Base-by-base conservation (phyloP, 345 rosid genomes). In the Turnera subulata region DNA sequence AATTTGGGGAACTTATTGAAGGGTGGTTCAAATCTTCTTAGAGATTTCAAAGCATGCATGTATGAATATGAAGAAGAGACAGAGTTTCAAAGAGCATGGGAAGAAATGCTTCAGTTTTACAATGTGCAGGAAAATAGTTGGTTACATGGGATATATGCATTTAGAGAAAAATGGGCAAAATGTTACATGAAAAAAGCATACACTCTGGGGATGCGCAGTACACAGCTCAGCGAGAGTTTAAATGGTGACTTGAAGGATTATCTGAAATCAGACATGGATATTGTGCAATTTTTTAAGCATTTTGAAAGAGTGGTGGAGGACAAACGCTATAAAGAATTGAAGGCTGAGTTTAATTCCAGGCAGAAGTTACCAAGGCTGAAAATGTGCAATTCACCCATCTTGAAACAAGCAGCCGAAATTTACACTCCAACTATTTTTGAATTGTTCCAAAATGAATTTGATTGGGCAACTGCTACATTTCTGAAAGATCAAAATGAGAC, bases 221-320 rank as follows among this genome's bases (percentile, higher is more conserved):
- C 37, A 25, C 55, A 50, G 2, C 37, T 50, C 15, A 25, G 55
- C 25, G 55, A 50, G 16, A 50, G 55, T 25, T 15, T 50, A 29
- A 50, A 50, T 50, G 38, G 55, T 4, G 55, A 50, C 11, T 50
- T 50, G 37, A 50, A 50, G 38, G 55, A 24, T 50, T 25, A 50
- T 16, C 9, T 24, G 19, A 50, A 26, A 2, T 50, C 55, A 26
- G 37, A 50, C 11, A 12, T 50, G 10, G 55, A 50, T 8, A 24
- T 50, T 13, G 12, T 25, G 24, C 20, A 26, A 14, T 50, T 50
- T 13, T 49, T 49, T 16, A 49, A 49, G 3, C 53, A 49, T 23
- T 49, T 49, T 23, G 32, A 49, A 22, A 11, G 53, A 6, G 53
- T 49, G 12, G 53, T 49, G 15, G 32, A 49, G 6, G 53, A 49